Base-by-base conservation (phyloP, 1,284 basidiomycete species). In the Porodaedalea pini region DNA sequence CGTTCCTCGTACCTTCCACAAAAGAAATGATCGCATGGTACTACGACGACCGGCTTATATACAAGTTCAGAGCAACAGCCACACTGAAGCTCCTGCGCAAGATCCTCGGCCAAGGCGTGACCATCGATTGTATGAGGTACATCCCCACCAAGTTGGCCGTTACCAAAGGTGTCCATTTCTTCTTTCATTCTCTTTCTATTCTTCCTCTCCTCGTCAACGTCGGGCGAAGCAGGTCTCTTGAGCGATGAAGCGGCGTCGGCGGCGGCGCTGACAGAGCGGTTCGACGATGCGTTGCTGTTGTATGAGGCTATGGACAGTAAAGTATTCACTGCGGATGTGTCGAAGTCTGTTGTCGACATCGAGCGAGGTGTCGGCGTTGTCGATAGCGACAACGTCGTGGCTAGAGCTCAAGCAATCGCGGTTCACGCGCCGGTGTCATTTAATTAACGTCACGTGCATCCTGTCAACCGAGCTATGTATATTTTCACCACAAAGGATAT, bases 21-120 rank as follows among this genome's bases (percentile, higher is more conserved):
- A 68, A 89, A 92, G 76, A 87, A 90, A 75, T 90, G 89, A 64
- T 91, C 86, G 67, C 88, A 91, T 17, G 89, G 89, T 27, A 78
- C 75, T 49, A 91, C 87, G 29, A 89, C 73, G 7, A 91, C 88
- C 3, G 88, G 88, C 58, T 80, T 76, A 70, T 90, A 89, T 57
- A 88, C 82, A 43, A 91, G 75, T 56, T 81, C 88, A 31, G 87
- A 80, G 68, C 88, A 91, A 67, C 88, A 90, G n/a, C 86, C 89
- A 63, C 88, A 91, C 63, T 87, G 83, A 41, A 91, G 75, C 67
- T 91, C 89, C 66, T 86, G 77, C 34, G 78, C 80, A 53, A 90
- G 72, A 62, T 85, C 80, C 51, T 85, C 80, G 25, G 77, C 78
- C 52, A 90, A 74, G 51, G 71, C 64, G 43, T 57, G 55, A 11